Base-by-base conservation (phyloP, 2,329 filamentous ascomycete species). In the Epichloe baconii region DNA sequence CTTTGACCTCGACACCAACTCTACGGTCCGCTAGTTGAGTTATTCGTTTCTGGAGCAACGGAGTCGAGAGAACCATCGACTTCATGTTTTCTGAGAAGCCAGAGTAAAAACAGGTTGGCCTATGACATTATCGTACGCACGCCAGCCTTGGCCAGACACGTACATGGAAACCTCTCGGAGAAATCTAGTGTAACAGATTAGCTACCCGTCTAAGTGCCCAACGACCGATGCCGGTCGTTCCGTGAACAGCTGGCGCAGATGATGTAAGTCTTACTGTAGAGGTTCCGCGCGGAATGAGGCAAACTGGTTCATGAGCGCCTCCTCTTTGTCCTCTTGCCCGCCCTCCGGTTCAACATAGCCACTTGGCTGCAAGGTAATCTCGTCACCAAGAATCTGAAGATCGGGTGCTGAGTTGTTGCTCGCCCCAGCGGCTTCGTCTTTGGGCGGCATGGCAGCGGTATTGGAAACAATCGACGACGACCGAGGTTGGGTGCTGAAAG, bases 1-100 rank as follows among this genome's bases (percentile, higher is more conserved):
- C 81, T 53, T 80, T 75, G 58, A 87, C 82, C 67, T 98, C 93
- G 2, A 88, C 77, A 31, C 76, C 74, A 3, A 95, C 74, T 46
- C 89, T 78, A 62, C 78, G 77, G 57, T 84, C 79, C 8, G 91
- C 89, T 55, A 98, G 69, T 59, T 93, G 79, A 2, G 77, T 70
- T 44, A 97, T 88, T 61, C 86, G 86, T 44, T 71, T 69, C 58
- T 84, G 83, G 34, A 98, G 72, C 57, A 94, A 77, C 0, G 84
- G 79, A 37, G 86, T 88, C 15, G 77, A 81, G 59, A 96, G 71
- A 31, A 97, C 85, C 59, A 78, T 76, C 21, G 74, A 73, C 68
- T 86, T 95, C 80, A 98, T 95, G 53, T 88, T 82, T 56, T 96
- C 91, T 31, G 83, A 85, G 69, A 95, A 98, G 26, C 93, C 93